Conservation (phyloP, 257 asterid species). For the Striga asiatica region DNA sequence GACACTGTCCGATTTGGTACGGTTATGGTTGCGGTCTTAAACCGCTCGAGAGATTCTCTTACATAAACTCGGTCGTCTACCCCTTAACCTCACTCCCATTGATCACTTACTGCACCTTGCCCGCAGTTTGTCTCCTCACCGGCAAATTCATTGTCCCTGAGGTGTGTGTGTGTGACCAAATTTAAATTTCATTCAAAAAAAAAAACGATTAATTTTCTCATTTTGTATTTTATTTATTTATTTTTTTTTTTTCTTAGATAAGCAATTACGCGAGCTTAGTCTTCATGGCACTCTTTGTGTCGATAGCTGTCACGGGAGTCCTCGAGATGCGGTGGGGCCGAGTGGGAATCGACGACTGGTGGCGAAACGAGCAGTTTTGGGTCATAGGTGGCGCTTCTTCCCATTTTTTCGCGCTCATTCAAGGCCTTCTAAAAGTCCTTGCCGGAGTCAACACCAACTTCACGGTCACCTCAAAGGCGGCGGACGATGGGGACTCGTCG, state of each 20-base stretch:
- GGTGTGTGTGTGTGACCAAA: conserved; percentile 13
- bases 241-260: conserved; percentile 25
- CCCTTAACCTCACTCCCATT: conserved; percentile 37
- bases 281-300: conserved; percentile 50
- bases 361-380: conserved; percentile 73
- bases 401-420: conserved; percentile 48
- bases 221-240: too few relatives aligned
- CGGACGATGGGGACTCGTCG: conserved; percentile 49
- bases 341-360: conserved; percentile 44
- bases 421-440: conserved; percentile 54
- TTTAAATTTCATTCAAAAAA: neutral
- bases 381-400: conserved; percentile 54
- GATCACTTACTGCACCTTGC: conserved; percentile 36
- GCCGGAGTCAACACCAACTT: conserved; percentile 58
- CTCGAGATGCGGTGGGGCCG: conserved; percentile 62
- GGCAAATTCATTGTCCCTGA: conserved; percentile 40
- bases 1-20: conserved; percentile 46
- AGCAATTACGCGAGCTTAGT: conserved; percentile 53
- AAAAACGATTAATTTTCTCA: too few relatives aligned
- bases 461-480: conserved; percentile 54
- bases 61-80: conserved; percentile 37
- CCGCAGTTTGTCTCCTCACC: conserved; percentile 37
- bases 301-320: conserved; percentile 43
- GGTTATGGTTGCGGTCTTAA: conserved; percentile 45
- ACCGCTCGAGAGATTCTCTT: conserved; percentile 34